These are phyloP conservation scores for Mortierella claussenii DNA, from an alignment of 192 early-diverging fungal genomes.

Conservation along the genomic window DNA sequence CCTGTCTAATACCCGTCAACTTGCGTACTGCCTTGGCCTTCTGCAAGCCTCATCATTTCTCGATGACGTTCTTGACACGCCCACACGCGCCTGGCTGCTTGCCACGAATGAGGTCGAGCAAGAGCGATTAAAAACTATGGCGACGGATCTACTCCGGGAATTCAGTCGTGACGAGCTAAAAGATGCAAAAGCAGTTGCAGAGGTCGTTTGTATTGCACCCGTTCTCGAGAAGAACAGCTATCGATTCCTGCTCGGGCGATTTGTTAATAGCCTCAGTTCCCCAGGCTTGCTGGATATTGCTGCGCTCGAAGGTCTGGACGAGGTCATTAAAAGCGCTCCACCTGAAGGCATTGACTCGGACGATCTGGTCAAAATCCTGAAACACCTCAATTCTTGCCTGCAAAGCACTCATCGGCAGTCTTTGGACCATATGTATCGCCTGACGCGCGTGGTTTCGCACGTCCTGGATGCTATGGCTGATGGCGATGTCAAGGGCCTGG, in stretches of 20 bases:
- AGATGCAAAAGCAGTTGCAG: background rate
- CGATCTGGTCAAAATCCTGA: conserved; percentile 15
- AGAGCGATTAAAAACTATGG: background rate
- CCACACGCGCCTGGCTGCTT: background rate
- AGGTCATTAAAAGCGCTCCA: background rate
- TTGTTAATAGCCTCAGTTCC: background rate
- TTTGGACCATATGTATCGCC: background rate
- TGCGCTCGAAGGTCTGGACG: conserved; percentile 7
- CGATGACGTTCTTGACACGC: background rate
- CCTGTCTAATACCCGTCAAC: background rate
- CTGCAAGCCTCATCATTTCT: background rate
- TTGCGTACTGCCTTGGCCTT: conserved; percentile 4
- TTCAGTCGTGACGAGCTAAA: conserved; percentile 11
- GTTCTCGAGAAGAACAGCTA: background rate
- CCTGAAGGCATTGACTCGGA: conserved; percentile 3
- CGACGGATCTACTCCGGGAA: background rate
- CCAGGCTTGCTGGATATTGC: background rate
- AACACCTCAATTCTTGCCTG: background rate
- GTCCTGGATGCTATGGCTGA: conserved; percentile 16
- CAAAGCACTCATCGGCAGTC: conserved; percentile 1
- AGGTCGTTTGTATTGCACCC: conserved; percentile 3
- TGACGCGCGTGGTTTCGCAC: background rate
- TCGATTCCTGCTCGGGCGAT: background rate
- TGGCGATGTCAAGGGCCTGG: conserved; percentile 7
- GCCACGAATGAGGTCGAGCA: background rate